Base-by-base conservation (phyloP, 805 yeast genomes). In the Lachancea meyersii region DNA sequence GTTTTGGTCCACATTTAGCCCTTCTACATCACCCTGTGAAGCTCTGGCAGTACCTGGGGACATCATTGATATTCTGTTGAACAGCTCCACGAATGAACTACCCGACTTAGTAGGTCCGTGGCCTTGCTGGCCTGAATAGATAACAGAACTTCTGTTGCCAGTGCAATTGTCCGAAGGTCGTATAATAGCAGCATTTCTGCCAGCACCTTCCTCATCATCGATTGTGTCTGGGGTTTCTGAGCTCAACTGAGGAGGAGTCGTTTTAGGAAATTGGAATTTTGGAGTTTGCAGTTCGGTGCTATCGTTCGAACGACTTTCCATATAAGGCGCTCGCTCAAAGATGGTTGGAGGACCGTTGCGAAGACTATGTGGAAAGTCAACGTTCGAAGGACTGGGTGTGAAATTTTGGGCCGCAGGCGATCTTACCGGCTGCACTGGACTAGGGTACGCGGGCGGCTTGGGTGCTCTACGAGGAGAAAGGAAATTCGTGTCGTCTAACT, bases 401-500 rank as follows among this genome's bases (percentile, higher is more conserved):
- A 36, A 31, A 5, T 33, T 35, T 18, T 35, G 37, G 8, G 48
- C 32, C 42, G 54, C 42, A 11, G 67, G 67, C 2, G 67, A 62
- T 43, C 51, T 51, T 6, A 61, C 60, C n/a, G 65, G 57, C 38
- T 64, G 67, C 2, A 67, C 65, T 4, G 74, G 74, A 26, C 71
- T 66, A 34, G 73, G 71, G 23, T 62, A 63, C 1, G 70, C 53
- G 2, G 88, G 88, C 1, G 87, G 87, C 40, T 72, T 73, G 1
- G 89, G 89, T 0, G 87, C 85, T 52, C 69, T 79, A 61, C 87
- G 70, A n/a, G 87, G 86, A 0, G 87, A 80, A 16, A 71, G 61
- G 55, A 80, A 81, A 27, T 69, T 58, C 7, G 59, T 51, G 36
- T 45, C 52, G 24, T 51, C 49, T 27, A 61, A 55, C 5, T 48